Base-by-base conservation (phyloP, 345 rosid genomes). In the Lenwebbia sp. region DNA sequence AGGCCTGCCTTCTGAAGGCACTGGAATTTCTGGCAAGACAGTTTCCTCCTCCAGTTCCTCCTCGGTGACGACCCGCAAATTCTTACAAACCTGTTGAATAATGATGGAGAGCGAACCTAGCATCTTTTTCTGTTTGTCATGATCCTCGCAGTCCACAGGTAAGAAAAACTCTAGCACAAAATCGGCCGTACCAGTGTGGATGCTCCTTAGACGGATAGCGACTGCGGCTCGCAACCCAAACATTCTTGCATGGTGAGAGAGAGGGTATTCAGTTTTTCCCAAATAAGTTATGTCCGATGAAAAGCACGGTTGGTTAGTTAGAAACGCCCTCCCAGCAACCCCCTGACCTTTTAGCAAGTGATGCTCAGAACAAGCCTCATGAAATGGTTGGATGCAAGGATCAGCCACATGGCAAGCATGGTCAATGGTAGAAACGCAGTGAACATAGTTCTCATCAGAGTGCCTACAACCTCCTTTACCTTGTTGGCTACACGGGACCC, bases 341-440 rank as follows among this genome's bases (percentile, higher is more conserved):
- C 99, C 99, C 89, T 97, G 96, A 50, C 99, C 99, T 91, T 94
- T 94, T 75, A 97, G 89, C 85, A 97, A 91, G 91, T 97, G 99
- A 90, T 97, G 93, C 90, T 95, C 99, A 15, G 98, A 97, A 91
- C 98, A 97, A 82, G 98, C 99, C 89, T 95, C 98, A 2, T 93
- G 98, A 88, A 97, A 97, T 83, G 87, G 91, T 44, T 84, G 90
- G 86, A 93, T 88, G 4, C 70, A 86, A 86, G 94, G 91, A 87
- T 97, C 95, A 50, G 89, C 92, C 50, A 95, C 87, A 23, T 90
- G 92, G 91, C 96, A 97, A 85, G 96, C 96, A 84, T 89, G 89
- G 86, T 97, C 98, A 17, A 95, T 92, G 3, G 99, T 94, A 62
- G 99, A 97, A 84, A 96, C 93, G 54, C 99, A 95, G 28, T 78